phyloP scores from a whole-genome alignment of 192 early-diverging fungal species.

The Glomus cerebriforme region DNA sequence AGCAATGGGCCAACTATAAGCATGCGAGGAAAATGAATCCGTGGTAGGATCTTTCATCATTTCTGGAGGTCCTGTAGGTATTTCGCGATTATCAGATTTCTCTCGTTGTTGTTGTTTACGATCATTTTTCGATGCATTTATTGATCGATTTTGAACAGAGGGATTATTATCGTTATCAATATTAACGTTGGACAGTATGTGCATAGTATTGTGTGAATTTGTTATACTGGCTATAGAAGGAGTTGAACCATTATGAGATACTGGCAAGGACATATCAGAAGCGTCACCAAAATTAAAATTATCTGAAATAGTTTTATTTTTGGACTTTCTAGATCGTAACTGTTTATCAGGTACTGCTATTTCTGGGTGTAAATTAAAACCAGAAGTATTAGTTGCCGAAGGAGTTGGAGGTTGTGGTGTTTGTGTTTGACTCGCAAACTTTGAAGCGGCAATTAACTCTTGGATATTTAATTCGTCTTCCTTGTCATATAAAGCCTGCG shows the following conservation, averaged over 20 bases:
- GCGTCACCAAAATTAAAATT: background rate
- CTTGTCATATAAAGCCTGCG: background rate
- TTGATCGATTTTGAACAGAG: background rate
- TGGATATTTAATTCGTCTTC: conserved; percentile 7
- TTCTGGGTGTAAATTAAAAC: conserved; percentile 11
- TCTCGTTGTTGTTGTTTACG: background rate
- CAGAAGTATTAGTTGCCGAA: background rate
- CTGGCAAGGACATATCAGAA: conserved; percentile 12
- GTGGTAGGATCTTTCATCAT: conserved; percentile 30
- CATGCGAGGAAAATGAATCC: conserved; percentile 40
- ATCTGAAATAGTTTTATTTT: background rate
- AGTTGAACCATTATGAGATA: conserved; percentile 16
- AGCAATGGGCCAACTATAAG: conserved; percentile 62
- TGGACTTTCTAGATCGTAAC: background rate
- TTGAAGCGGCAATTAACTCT: conserved; percentile 11
- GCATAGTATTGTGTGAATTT: background rate
- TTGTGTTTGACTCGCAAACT: background rate
- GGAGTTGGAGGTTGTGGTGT: background rate
- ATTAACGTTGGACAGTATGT: conserved; percentile 17
- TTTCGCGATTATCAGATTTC: background rate
- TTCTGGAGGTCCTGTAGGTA: conserved; percentile 35
- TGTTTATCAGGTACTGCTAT: background rate
- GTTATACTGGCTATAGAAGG: conserved; percentile 3
- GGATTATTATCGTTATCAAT: conserved; percentile 21
- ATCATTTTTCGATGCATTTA: background rate